Conservation (phyloP, 805 yeast genomes). For the Blastobotrys chiropterorum region DNA sequence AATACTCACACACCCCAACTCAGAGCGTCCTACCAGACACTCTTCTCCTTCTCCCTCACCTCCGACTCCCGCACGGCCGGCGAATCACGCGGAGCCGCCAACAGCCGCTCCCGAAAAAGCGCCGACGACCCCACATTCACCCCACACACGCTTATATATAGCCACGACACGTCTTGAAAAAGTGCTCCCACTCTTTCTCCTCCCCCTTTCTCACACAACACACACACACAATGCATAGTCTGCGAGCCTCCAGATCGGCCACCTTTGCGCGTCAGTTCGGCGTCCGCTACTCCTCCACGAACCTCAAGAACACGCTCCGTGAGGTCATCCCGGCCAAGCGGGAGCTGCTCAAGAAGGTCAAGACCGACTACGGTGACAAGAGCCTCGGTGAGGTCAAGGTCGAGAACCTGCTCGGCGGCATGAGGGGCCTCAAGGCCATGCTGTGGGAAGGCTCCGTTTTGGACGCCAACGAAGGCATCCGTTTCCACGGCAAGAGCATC, state of each 20-base stretch:
- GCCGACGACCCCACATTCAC: neutral
- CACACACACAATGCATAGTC: neutral
- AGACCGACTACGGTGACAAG: conserved; percentile 31
- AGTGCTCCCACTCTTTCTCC: no score
- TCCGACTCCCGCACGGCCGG: no score
- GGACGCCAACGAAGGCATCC: conserved; percentile 70
- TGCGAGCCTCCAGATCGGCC: neutral
- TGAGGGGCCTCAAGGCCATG: conserved; percentile 70
- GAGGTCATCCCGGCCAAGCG: conserved; percentile 40
- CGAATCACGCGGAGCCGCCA: neutral
- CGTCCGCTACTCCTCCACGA: conserved; percentile 16
- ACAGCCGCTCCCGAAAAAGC: neutral
- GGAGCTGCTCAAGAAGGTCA: conserved; percentile 37
- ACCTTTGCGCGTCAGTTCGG: conserved; percentile 2
- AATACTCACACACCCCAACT: no score
- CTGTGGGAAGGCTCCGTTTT: conserved; percentile 78
- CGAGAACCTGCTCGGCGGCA: conserved; percentile 55
- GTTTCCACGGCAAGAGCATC: conserved; percentile 72
- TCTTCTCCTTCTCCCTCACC: no score
- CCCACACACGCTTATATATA: no score
- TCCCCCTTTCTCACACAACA: no score
- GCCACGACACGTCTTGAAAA: no score
- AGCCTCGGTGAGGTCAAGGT: conserved; percentile 43
- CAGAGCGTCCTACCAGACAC: no score
- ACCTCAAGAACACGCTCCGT: conserved; percentile 31